Conservation (phyloP, 345 rosid genomes). For the Zanthoxylum bungeanum region DNA sequence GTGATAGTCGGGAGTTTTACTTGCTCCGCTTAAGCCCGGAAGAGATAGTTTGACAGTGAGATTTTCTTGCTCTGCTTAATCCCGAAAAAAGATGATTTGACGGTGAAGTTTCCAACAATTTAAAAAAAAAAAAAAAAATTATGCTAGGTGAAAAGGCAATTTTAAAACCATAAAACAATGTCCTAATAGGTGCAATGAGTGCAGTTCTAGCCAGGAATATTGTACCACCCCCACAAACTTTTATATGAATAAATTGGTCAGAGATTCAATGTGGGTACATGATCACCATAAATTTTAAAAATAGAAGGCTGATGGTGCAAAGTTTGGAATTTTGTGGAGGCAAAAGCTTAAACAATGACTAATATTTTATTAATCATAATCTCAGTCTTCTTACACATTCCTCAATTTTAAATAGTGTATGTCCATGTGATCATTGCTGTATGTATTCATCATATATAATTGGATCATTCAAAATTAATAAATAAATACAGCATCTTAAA, state of each 20-base stretch:
- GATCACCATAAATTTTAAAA: conserved; percentile 9
- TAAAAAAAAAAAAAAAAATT: too few relatives aligned
- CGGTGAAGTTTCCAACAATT: too few relatives aligned
- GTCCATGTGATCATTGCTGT: neutral
- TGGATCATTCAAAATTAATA: neutral
- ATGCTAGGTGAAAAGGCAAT: neutral
- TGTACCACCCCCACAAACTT: conserved; percentile 6
- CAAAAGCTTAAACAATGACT: conserved; percentile 9
- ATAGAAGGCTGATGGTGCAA: conserved; percentile 16
- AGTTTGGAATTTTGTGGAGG: conserved; percentile 40
- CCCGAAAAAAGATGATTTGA: too few relatives aligned
- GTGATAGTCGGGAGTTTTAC: too few relatives aligned
- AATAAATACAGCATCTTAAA: neutral
- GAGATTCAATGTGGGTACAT: conserved; percentile 29
- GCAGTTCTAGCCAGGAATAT: neutral
- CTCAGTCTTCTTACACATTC: conserved; percentile 21
- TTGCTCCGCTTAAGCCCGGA: too few relatives aligned
- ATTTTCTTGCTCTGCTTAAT: too few relatives aligned
- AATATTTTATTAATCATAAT: conserved; percentile 20
- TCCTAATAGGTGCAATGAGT: neutral
- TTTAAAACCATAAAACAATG: neutral
- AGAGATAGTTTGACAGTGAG: too few relatives aligned
- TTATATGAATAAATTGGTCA: conserved; percentile 25
- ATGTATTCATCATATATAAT: neutral
- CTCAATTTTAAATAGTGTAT: too few relatives aligned